Percentiles rank a stretch among this genome's conserved stretches.
Evolutionary conservation across 2,329 filamentous ascomycete genomes (phyloP).

Genomic region (Byssochlamys sp.): DNA sequence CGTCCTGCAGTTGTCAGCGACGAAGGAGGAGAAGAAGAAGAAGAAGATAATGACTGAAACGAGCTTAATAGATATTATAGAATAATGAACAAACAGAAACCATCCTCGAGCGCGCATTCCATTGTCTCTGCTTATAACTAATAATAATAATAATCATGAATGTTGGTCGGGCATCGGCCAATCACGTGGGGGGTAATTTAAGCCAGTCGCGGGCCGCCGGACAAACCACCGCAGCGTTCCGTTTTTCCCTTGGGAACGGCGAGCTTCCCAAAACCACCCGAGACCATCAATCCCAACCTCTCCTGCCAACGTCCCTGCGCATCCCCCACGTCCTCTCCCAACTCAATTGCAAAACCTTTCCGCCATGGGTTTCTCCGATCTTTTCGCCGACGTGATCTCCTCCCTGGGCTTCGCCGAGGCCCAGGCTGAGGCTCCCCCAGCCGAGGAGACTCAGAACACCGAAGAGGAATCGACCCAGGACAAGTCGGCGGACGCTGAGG

Average conservation of each 20-base stretch:
- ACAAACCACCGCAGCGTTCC: constrained; percentile 20
- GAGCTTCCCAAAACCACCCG: constrained; percentile 28
- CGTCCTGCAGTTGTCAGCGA: background rate
- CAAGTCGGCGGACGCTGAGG: constrained; percentile 27
- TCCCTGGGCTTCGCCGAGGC: constrained; percentile 53
- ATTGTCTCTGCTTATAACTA: background rate
- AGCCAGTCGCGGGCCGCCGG: constrained; percentile 26
- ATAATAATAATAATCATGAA: background rate
- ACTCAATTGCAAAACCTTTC: constrained; percentile 22
- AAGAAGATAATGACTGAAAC: background rate
- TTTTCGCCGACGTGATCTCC: constrained; percentile 56
- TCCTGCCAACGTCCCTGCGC: constrained; percentile 12
- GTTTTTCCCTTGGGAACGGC: constrained; percentile 29
- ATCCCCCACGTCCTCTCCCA: constrained; percentile 14
- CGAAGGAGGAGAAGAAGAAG: background rate
- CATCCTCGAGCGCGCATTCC: background rate
- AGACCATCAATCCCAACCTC: constrained; percentile 20
- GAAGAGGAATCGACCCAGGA: constrained; percentile 25
- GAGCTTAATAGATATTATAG: background rate
- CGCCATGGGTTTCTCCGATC: constrained; percentile 55
- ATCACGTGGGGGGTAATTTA: constrained; percentile 33
- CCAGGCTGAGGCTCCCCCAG: constrained; percentile 50
- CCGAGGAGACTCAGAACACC: constrained; percentile 41
- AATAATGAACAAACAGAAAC: background rate
- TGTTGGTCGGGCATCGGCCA: constrained; percentile 17